Percentiles rank a stretch among this genome's conserved stretches.
These are phyloP conservation scores for Colletotrichum sp. DNA, from an alignment of 2,329 filamentous ascomycete genomes.

Conservation along the genomic window DNA sequence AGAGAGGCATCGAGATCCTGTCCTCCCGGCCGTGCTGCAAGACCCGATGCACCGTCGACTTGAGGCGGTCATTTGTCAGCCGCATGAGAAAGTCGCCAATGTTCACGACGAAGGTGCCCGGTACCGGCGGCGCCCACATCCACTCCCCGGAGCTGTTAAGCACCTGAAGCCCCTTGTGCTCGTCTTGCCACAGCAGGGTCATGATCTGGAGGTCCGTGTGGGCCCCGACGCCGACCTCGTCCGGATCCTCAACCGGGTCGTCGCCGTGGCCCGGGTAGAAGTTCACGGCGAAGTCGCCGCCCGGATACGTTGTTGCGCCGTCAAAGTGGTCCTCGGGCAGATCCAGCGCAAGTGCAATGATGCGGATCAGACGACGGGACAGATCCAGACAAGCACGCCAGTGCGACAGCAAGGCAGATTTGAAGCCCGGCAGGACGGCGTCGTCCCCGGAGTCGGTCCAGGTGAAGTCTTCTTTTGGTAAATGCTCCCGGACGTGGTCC, in stretches of 20 bases:
- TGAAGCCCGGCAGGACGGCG: slow-evolving; percentile 40
- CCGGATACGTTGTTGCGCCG: slow-evolving; percentile 20
- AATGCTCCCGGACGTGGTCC: slow-evolving; percentile 9
- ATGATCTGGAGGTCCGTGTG: slow-evolving; percentile 53
- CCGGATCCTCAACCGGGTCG: slow-evolving; percentile 6
- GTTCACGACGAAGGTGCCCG: slow-evolving; percentile 29
- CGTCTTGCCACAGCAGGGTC: slow-evolving; percentile 55
- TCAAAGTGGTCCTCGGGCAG: slow-evolving; percentile 25
- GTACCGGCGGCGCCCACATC: slow-evolving; percentile 27
- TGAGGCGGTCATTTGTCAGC: slow-evolving; percentile 27
- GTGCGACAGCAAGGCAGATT: slow-evolving; percentile 46
- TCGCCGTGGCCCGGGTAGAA: slow-evolving; percentile 26
- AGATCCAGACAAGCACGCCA: slow-evolving; percentile 35
- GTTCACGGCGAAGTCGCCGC: slow-evolving; percentile 28
- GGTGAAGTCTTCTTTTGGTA: slow-evolving; percentile 18
- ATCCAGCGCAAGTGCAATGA: slow-evolving; percentile 27
- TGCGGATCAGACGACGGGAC: slow-evolving; percentile 23
- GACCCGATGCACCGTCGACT: slow-evolving; percentile 25
- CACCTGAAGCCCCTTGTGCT: slow-evolving; percentile 28
- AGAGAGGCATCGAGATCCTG: slow-evolving; percentile 56
- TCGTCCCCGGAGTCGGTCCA: slow-evolving; percentile 27
- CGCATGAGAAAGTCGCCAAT: slow-evolving; percentile 30
- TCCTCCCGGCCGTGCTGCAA: slow-evolving; percentile 17
- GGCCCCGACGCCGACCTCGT: slow-evolving; percentile 47
- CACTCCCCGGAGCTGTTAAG: slow-evolving; percentile 26